Percentiles rank a stretch among this genome's conserved stretches.
These are phyloP conservation scores for Alternaria tenuissima DNA, from an alignment of 2,329 filamentous ascomycete species.

Conservation along the genomic window DNA sequence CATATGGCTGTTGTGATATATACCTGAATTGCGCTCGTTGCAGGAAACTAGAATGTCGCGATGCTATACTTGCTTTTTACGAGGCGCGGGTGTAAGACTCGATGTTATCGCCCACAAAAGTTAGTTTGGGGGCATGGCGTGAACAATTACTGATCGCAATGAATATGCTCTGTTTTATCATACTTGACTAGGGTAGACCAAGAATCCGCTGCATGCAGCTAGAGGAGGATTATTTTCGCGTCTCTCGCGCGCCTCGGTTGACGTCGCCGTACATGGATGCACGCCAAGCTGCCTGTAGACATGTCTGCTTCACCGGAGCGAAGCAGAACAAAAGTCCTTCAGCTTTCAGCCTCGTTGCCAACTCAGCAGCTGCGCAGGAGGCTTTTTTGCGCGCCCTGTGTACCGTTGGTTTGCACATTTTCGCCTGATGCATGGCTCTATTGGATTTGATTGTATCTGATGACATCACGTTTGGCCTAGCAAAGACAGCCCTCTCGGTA, in stretches of 20 bases:
- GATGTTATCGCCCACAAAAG: background rate
- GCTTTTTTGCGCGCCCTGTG: background rate
- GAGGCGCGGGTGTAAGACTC: background rate
- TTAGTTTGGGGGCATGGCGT: background rate
- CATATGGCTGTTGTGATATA: background rate
- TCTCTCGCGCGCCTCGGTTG: constrained; percentile 15
- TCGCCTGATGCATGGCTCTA: background rate
- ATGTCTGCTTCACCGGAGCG: constrained; percentile 24
- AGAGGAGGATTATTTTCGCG: constrained; percentile 7
- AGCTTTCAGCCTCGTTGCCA: constrained; percentile 16
- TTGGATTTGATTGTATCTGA: constrained; percentile 11
- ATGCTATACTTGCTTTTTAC: background rate
- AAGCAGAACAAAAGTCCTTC: constrained; percentile 6
- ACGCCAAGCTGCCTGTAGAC: constrained; percentile 14
- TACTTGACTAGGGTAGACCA: background rate
- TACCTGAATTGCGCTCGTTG: background rate
- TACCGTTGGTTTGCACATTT: background rate
- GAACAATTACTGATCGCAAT: background rate
- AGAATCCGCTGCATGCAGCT: constrained; percentile 1
- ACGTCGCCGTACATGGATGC: constrained; percentile 14
- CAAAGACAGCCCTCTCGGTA: constrained; percentile 25
- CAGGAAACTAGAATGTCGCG: background rate
- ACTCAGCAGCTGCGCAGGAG: constrained; percentile 9
- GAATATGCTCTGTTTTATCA: background rate
- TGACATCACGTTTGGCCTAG: constrained; percentile 20